These are phyloP conservation scores for Malus orientalis DNA, from an alignment of 306 rosid species.

Conservation along the genomic window DNA sequence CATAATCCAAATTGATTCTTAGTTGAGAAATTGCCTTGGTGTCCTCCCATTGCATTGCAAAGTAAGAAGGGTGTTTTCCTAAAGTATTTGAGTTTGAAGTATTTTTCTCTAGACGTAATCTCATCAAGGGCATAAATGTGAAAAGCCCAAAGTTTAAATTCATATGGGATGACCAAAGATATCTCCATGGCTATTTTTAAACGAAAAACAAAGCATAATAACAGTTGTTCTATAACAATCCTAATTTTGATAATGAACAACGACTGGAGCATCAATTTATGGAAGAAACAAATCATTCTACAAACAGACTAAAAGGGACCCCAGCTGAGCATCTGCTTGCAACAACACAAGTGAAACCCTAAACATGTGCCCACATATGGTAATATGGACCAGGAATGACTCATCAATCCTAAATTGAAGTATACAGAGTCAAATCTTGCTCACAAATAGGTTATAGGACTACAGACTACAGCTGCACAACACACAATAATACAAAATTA, in stretches of 20 bases:
- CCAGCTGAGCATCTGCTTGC: background rate
- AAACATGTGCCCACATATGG: background rate
- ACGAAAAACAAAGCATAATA: background rate
- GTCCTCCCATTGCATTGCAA: too few relatives aligned
- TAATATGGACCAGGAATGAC: background rate
- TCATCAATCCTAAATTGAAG: background rate
- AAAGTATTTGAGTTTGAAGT: too few relatives aligned
- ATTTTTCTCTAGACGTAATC: too few relatives aligned
- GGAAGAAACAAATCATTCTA: background rate
- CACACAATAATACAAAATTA: background rate
- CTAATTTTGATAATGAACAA: background rate
- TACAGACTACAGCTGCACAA: background rate
- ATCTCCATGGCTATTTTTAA: background rate
- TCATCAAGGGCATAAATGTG: too few relatives aligned
- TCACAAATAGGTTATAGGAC: background rate
- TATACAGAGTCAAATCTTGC: background rate
- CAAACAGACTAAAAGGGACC: background rate
- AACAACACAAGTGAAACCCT: background rate
- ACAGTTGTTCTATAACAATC: background rate
- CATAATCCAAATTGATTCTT: too few relatives aligned
- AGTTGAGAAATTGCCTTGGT: too few relatives aligned
- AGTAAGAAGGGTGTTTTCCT: too few relatives aligned
- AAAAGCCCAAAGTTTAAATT: too few relatives aligned
- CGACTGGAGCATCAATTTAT: background rate
- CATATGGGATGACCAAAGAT: background rate